Conservation (phyloP, 2,329 filamentous ascomycete species). For the Diplodia scrobiculata region DNA sequence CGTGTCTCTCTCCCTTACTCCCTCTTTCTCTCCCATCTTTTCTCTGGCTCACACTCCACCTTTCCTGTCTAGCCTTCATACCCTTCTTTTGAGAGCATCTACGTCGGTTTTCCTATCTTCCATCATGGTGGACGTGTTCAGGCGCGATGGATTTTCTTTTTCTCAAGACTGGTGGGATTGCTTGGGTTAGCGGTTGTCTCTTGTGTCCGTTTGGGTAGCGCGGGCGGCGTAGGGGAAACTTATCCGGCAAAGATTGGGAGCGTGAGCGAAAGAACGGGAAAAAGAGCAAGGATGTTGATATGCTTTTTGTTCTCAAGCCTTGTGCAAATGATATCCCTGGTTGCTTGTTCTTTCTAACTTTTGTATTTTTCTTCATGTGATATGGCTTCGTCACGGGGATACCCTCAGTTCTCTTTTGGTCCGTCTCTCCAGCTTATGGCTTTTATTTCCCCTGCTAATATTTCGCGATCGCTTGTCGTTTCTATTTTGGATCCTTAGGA, state of each 20-base stretch:
- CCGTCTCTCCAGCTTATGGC: neutral
- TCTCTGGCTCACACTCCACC: constrained; percentile 4
- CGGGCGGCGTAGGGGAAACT: constrained; percentile 35
- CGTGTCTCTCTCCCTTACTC: constrained; percentile 32
- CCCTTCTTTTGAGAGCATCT: constrained; percentile 27
- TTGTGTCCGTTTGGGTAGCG: constrained; percentile 28
- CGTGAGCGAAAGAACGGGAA: constrained; percentile 40
- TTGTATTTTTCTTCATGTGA: constrained; percentile 25
- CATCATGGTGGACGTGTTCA: constrained; percentile 11
- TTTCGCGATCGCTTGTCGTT: neutral
- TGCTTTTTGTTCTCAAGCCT: constrained; percentile 30
- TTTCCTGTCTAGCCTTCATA: constrained; percentile 2
- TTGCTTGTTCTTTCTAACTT: constrained; percentile 27
- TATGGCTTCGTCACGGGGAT: constrained; percentile 9
- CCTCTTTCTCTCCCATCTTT: neutral
- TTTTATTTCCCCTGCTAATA: neutral
- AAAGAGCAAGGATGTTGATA: constrained; percentile 37
- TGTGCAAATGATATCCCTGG: constrained; percentile 26
- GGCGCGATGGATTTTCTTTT: constrained; percentile 38
- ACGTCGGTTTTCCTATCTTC: constrained; percentile 11
- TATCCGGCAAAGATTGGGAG: constrained; percentile 29
- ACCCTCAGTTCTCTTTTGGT: neutral
- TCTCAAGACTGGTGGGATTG: constrained; percentile 37
- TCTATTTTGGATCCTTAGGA: neutral
- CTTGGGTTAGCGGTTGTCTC: constrained; percentile 32